These are phyloP conservation scores for Zoysia japonica DNA, from an alignment of 176 grass and related monocot species.

Conservation along the genomic window DNA sequence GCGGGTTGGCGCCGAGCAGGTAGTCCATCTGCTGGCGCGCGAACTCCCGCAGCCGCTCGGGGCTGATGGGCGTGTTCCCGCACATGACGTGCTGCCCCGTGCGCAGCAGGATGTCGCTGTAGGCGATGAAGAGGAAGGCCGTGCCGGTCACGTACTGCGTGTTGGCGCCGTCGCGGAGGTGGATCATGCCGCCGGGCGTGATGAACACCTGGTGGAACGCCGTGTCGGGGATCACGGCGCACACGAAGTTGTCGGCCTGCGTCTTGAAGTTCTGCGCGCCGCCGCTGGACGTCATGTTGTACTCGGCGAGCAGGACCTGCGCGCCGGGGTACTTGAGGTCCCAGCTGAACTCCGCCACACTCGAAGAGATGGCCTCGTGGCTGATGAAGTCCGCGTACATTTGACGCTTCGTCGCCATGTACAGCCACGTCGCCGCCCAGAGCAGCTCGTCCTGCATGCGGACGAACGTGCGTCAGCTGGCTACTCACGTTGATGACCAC, in stretches of 20 bases:
- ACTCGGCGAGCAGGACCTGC: slow-evolving; percentile 74
- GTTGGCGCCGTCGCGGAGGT: slow-evolving; percentile 96
- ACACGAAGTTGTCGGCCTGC: slow-evolving; percentile 87
- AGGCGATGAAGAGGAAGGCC: slow-evolving; percentile 70
- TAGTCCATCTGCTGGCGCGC: slow-evolving; percentile 96
- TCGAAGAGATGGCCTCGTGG: slow-evolving; percentile 74
- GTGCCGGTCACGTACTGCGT: slow-evolving; percentile 83
- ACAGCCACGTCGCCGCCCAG: slow-evolving; percentile 94
- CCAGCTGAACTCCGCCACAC: slow-evolving; percentile 97
- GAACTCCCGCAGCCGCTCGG: slow-evolving; percentile 62
- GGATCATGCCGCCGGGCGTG: slow-evolving; percentile 82
- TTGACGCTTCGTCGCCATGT: slow-evolving; percentile 60
- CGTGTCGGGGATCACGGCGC: slow-evolving; percentile 78
- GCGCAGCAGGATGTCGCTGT: slow-evolving; percentile 67
- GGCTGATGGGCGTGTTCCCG: slow-evolving; percentile 45
- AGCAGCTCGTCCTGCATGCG: slow-evolving; percentile 75
- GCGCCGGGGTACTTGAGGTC: slow-evolving; percentile 90
- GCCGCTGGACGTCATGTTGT: slow-evolving; percentile 53
- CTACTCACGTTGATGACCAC: too few species aligned
- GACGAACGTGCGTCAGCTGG: too few species aligned
- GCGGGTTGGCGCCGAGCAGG: slow-evolving; percentile 78
- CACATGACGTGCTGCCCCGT: slow-evolving; percentile 62
- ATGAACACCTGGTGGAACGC: slow-evolving; percentile 76
- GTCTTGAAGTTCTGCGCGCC: slow-evolving; percentile 71
- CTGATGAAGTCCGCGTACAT: slow-evolving; percentile 69